phyloP scores from a whole-genome alignment of 768 basidiomycete species.

The Mrakia hoshinonis region DNA sequence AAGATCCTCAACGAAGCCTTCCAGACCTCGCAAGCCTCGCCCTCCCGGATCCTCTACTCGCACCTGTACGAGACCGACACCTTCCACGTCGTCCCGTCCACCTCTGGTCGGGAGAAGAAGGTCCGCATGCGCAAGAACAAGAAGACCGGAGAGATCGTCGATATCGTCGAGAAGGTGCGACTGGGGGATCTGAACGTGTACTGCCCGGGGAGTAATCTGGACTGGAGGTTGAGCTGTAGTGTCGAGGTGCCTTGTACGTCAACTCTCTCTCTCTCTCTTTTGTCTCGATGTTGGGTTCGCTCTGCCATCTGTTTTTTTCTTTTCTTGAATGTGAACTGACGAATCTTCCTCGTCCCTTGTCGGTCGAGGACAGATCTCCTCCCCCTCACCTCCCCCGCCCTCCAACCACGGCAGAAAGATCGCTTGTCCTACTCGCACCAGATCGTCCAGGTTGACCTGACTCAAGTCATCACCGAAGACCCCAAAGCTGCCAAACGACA shows the following conservation, averaged over 20 bases:
- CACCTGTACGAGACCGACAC: slow-evolving; percentile 72
- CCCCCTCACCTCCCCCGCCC: neutral
- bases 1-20: slow-evolving; percentile 67
- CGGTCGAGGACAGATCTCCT: neutral
- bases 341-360: neutral
- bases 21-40: slow-evolving; percentile 47
- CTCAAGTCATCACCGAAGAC: slow-evolving; percentile 62
- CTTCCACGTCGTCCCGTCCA: slow-evolving; percentile 51
- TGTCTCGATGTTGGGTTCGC: neutral
- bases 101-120: slow-evolving; percentile 48
- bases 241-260: slow-evolving; percentile 78
- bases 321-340: neutral
- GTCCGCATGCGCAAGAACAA: slow-evolving; percentile 78
- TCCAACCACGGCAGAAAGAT: slow-evolving; percentile 58
- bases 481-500: slow-evolving; percentile 45
- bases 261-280: neutral
- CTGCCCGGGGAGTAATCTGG: slow-evolving; percentile 69
- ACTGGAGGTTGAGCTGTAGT: slow-evolving; percentile 90
- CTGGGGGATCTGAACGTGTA: slow-evolving; percentile 81
- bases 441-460: slow-evolving; percentile 84
- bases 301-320: neutral
- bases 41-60: slow-evolving; percentile 58
- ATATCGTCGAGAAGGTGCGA: slow-evolving; percentile 68
- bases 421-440: slow-evolving; percentile 89
- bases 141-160: slow-evolving; percentile 57